Base-by-base conservation (phyloP, 192 early-diverging fungal genomes). In the Ramicandelaber brevisporus region DNA sequence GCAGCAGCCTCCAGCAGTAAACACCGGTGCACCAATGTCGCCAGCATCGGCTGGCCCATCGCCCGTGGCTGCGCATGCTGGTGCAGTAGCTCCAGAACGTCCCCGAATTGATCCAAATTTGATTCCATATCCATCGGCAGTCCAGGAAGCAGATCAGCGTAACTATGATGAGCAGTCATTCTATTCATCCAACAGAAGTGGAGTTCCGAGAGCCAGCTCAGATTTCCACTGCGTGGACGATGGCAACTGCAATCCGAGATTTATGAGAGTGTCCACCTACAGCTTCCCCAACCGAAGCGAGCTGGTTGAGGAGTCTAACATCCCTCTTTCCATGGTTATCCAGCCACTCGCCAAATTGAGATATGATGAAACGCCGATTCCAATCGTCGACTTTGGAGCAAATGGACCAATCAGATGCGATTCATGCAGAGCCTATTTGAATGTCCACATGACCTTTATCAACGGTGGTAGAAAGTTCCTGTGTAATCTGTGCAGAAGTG, bases 351-450 rank as follows among this genome's bases (percentile, higher is more conserved):
- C 87, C 2, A 65, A 79, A 10, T 48, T 87, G 24, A 66, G 63
- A 17, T 44, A 66, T 14, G 62, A 66, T 8, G 89, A 98, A 47
- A 65, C 61, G 9, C 76, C 78, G 1, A 53, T 95, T 4, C 63
- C 70, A 17, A 44, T 78, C 10, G 75, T 87, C 17, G 74, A 83
- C 32, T 73, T 75, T 57, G 88, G 82, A 18, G 68, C 73, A 14
- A 42, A 60, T 4, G 92, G 89, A 0, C 92, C 92, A 2, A 49
- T 78, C 22, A 69, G 92, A 21, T 98, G 92, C 47, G 43, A 57
- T 29, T 70, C 87, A 2, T 98, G 92, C 61, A 78, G 77, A 24
- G 82, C 72, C 2, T 98, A 98, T 43, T 65, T 93, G 39, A 98
- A 98, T 45, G 80, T 86, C 8, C 71, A 65, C 48, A 74, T 80